Conservation (phyloP, 306 rosid species). For the Rosa multiflora region DNA sequence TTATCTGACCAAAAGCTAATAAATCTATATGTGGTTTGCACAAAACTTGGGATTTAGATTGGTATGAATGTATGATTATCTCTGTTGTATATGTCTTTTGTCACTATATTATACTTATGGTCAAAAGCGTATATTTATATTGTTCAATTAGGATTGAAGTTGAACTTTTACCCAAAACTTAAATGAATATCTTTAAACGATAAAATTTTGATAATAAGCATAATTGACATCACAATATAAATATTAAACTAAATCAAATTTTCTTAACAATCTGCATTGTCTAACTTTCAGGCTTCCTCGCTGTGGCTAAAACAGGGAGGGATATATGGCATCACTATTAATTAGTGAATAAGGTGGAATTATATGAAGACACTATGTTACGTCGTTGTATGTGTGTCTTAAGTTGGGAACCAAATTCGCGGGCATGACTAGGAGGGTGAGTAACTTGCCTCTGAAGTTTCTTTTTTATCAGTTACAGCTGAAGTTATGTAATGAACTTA, state of each 20-base stretch:
- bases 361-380: not conserved
- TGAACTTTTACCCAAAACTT: not conserved
- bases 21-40: not conserved
- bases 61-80: not conserved
- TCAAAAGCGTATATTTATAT: not conserved
- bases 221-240: not conserved
- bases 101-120: not conserved
- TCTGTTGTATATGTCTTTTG: not conserved
- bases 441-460: constrained; percentile 4
- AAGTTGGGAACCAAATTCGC: not conserved
- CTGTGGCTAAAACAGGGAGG: not conserved
- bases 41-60: not conserved
- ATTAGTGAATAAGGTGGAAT: not conserved
- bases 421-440: not conserved
- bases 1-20: not conserved
- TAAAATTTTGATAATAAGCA: not conserved
- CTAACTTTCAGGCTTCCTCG: not conserved
- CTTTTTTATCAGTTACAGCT: not conserved
- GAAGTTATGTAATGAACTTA: not conserved
- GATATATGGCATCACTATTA: not conserved
- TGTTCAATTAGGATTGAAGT: not conserved
- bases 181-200: too few relatives aligned
- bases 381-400: not conserved
- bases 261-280: not conserved
- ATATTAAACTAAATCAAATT: not conserved